Percentiles rank a stretch among this genome's conserved stretches.
Conservation (phyloP, 163 green algal genomes). For the Scenedesmus sp. region DNA sequence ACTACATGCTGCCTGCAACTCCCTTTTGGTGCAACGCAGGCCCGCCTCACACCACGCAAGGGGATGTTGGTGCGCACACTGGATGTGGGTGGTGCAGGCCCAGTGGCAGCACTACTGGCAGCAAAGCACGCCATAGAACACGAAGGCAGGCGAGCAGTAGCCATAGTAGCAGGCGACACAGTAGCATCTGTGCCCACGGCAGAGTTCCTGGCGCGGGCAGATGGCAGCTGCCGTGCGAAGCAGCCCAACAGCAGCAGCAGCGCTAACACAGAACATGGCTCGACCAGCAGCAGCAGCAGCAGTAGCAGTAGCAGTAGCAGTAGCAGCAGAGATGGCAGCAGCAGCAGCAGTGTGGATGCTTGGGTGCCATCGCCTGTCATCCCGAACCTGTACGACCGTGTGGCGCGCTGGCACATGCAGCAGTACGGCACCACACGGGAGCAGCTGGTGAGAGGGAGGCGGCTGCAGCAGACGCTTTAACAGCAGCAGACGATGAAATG, state of each 20-base stretch:
- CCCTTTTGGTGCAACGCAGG: background rate
- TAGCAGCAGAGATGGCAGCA: background rate
- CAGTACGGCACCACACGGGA: constrained; percentile 36
- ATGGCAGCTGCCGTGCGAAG: constrained; percentile 37
- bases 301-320: background rate
- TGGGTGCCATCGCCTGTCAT: constrained; percentile 46
- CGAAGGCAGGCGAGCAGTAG: constrained; percentile 23
- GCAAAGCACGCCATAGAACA: constrained; percentile 36
- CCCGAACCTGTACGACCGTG: constrained; percentile 49
- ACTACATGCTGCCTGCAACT: background rate
- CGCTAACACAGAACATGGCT: background rate
- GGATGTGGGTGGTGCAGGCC: constrained; percentile 32
- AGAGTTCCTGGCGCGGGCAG: constrained; percentile 44
- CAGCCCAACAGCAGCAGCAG: constrained; percentile 3
- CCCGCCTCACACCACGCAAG: constrained; percentile 19
- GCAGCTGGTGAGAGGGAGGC: constrained; percentile 2
- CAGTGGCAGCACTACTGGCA: constrained; percentile 9
- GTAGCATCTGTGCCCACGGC: constrained; percentile 29
- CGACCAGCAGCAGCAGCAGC: background rate
- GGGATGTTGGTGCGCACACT: constrained; percentile 38
- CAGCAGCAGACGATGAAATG: background rate
- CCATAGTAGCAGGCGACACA: constrained; percentile 41
- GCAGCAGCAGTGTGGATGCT: background rate
- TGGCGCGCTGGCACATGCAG: constrained; percentile 54
- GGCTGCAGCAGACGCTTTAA: background rate